Conservation (phyloP, 257 asterid species). For the Solanum tacnaense region DNA sequence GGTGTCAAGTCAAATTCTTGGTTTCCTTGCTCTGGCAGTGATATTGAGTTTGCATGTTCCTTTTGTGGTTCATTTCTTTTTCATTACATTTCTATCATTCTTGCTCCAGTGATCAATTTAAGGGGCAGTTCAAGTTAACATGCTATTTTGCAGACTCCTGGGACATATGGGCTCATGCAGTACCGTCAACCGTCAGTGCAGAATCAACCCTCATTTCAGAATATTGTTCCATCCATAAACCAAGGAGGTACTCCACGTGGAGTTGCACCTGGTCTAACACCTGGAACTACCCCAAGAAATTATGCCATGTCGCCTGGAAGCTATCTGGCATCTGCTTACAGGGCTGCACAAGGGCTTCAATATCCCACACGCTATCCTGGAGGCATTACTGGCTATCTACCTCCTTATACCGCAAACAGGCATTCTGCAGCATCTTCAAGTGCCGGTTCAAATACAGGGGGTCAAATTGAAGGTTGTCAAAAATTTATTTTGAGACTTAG, state of each 20-base stretch:
- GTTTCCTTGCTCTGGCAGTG: neutral
- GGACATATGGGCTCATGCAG: conserved; percentile 73
- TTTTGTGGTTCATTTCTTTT: neutral
- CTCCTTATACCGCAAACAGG: conserved; percentile 45
- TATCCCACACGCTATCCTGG: conserved; percentile 57
- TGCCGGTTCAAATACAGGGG: conserved; percentile 52
- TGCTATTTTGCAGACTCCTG: conserved; percentile 56
- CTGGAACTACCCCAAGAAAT: conserved; percentile 57
- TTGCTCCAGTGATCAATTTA: conserved; percentile 2
- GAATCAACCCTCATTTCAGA: conserved; percentile 63
- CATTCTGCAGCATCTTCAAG: conserved; percentile 79
- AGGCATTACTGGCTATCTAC: conserved; percentile 47
- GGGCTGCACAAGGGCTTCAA: conserved; percentile 53
- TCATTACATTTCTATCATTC: conserved; percentile 3
- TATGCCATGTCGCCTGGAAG: conserved; percentile 43
- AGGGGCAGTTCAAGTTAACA: conserved; percentile 18
- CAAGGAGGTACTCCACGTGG: conserved; percentile 58
- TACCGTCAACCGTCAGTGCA: conserved; percentile 64
- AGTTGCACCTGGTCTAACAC: conserved; percentile 45
- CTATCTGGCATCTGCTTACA: conserved; percentile 55
- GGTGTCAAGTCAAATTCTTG: neutral
- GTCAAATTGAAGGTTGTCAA: conserved; percentile 70
- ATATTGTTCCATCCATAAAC: conserved; percentile 45
- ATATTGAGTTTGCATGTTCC: neutral
- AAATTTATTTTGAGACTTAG: neutral